Conservation (phyloP, 108 stramenopile species). For the Cyclostephanos invisitatus region DNA sequence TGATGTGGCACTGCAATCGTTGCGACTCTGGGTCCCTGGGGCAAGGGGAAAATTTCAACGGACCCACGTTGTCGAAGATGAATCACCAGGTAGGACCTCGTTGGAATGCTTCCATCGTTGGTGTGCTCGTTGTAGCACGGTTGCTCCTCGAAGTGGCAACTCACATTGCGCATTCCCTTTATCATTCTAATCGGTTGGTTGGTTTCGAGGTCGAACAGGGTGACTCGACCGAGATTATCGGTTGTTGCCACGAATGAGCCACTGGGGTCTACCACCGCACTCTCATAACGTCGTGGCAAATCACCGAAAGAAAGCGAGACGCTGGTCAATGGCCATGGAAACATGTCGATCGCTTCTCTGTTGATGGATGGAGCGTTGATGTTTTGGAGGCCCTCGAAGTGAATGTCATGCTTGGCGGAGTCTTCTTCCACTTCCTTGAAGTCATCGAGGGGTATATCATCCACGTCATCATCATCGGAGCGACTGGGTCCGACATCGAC, state of each 20-base stretch:
- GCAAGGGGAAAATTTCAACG: slow-evolving; percentile 73
- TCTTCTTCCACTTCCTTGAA: slow-evolving; percentile 42
- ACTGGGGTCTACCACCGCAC: slow-evolving; percentile 68
- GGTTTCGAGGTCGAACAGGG: slow-evolving; percentile 72
- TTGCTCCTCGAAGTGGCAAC: slow-evolving; percentile 66
- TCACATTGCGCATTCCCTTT: slow-evolving; percentile 82
- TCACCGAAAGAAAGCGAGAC: slow-evolving; percentile 60
- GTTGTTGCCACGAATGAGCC: slow-evolving; percentile 66
- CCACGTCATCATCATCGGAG: slow-evolving; percentile 15
- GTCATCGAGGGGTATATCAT: slow-evolving; percentile 16
- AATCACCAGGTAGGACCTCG: slow-evolving; percentile 63
- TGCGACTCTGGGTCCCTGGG: slow-evolving; percentile 63
- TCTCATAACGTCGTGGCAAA: slow-evolving; percentile 66
- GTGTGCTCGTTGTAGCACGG: slow-evolving; percentile 23
- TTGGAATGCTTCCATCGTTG: slow-evolving; percentile 16
- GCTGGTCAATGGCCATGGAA: slow-evolving; percentile 38
- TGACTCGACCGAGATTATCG: slow-evolving; percentile 77
- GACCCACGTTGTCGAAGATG: slow-evolving; percentile 68
- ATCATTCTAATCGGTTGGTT: slow-evolving; percentile 81
- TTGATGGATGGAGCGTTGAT: neutral
- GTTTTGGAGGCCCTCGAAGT: neutral
- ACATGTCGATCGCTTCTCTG: slow-evolving; percentile 24
- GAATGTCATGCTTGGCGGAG: slow-evolving; percentile 4
- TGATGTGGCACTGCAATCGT: slow-evolving; percentile 45
- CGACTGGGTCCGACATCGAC: slow-evolving; percentile 1